These are phyloP conservation scores for Odontarrhena argentea DNA, from an alignment of 345 rosid genomes.

Conservation along the genomic window DNA sequence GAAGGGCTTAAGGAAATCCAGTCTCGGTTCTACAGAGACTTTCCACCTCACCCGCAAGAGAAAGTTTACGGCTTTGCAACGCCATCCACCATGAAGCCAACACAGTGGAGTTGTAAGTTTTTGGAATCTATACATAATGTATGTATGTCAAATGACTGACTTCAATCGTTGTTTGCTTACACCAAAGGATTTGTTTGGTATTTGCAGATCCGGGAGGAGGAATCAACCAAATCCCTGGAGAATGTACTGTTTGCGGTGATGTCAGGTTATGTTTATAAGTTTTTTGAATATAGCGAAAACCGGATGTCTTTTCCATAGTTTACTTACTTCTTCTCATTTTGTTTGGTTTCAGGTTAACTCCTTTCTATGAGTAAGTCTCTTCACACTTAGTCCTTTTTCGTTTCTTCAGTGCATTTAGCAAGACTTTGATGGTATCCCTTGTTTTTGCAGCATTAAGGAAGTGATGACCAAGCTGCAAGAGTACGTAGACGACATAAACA, in stretches of 20 bases:
- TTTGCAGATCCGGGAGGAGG: conserved; percentile 93
- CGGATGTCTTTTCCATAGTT: conserved; percentile 12
- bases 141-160: conserved; percentile 27
- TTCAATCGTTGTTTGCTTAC: conserved; percentile 31
- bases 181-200: conserved; percentile 4
- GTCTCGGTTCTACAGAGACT: conserved; percentile 77
- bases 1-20: conserved; percentile 85
- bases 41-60: conserved; percentile 83
- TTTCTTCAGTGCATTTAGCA: conserved; percentile 13
- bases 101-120: conserved; percentile 90
- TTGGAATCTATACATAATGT: conserved; percentile 11
- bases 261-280: conserved; percentile 61
- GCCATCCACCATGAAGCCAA: conserved; percentile 99
- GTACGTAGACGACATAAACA: conserved; percentile 83
- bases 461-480: conserved; percentile 71
- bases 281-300: neutral
- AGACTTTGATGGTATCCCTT: neutral
- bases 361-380: conserved; percentile 84
- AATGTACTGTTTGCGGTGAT: conserved; percentile 85
- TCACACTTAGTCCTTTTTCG: neutral
- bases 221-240: conserved; percentile 94
- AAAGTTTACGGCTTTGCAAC: conserved; percentile 86
- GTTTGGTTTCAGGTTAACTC: conserved; percentile 74
- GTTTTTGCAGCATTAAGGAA: conserved; percentile 57
- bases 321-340: conserved; percentile 6